Evolutionary conservation across 2,329 filamentous ascomycete genomes (phyloP), one percentile per base, ranked within the genome.

Genomic region (Trematosphaeria pertusa): DNA sequence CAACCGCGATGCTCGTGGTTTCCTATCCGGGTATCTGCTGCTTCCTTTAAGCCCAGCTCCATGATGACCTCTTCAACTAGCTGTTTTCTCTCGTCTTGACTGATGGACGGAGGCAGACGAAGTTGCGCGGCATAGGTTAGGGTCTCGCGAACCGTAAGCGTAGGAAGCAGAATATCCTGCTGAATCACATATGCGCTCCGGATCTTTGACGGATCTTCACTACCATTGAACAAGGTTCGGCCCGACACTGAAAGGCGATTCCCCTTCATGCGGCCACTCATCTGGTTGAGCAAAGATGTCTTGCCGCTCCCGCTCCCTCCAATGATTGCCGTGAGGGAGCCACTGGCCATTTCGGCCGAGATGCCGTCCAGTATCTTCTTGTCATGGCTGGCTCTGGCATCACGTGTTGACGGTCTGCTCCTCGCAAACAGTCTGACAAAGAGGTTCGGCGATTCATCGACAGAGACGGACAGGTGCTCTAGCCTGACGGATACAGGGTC

Each of bases 51-150:
- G 0, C 88, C 87, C 2, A 92, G 72, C 60, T 92, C 87, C 7
- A 87, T 73, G 34, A 92, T 90, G 17, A 91, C 87, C 56, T 89
- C 86, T 52, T 92, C 87, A 1, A 92, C 88, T 11, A 91, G 80
- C 9, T 73, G 77, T 21, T 73, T 74, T 19, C 86, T 80, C 52
- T 90, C 84, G 19, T 79, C 75, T 9, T 76, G 70, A 0, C 80
- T 83, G 1, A 83, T 84, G 0, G 83, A 80, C 0, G 86, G 76
- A 0, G 87, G 86, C 0, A 92, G 74, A 19, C 88, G 81, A 43
- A 92, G 71, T 59, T 89, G 83, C 2, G 88, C 88, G 2, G 88
- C 84, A 66, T 91, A 92, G 45, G 75, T 80, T 17, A 92, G 71
- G 0, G 89, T 92, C 66, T 92, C 88, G 28, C 88, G 78, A 9